Conservation (phyloP, 768 basidiomycete genomes). For the Lyophyllum semitale region DNA sequence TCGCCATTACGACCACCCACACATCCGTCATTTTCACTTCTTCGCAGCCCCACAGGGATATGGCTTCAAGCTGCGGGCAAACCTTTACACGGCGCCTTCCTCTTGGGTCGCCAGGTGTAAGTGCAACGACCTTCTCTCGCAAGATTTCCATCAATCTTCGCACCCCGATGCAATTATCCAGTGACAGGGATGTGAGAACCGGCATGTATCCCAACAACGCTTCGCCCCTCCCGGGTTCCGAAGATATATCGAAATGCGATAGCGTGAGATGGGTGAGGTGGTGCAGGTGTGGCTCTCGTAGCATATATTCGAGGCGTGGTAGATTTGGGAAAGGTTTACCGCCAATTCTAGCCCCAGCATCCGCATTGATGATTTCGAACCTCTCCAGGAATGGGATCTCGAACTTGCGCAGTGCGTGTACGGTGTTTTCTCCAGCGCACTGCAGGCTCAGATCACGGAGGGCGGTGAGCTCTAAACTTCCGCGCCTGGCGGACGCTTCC, state of each 20-base stretch:
- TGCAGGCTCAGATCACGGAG: not conserved
- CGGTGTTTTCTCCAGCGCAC: not conserved
- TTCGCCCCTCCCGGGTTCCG: constrained; percentile 35
- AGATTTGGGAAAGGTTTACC: constrained; percentile 30
- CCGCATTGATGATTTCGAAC: constrained; percentile 44
- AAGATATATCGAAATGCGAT: constrained; percentile 43
- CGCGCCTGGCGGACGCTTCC: not conserved
- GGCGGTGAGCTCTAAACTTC: not conserved
- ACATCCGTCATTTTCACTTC: constrained; percentile 41
- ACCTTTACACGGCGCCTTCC: constrained; percentile 40
- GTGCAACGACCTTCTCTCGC: constrained; percentile 34
- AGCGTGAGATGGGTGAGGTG: constrained; percentile 52
- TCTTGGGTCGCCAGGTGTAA: constrained; percentile 10
- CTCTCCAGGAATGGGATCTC: constrained; percentile 38
- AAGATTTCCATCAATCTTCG: constrained; percentile 41
- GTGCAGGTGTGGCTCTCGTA: constrained; percentile 57
- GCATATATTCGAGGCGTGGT: constrained; percentile 52
- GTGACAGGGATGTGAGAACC: constrained; percentile 44
- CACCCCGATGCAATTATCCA: constrained; percentile 48
- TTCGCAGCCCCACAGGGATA: constrained; percentile 52
- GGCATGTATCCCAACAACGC: constrained; percentile 56
- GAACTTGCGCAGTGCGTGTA: not conserved
- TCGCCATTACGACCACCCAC: constrained; percentile 36
- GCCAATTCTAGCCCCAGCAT: constrained; percentile 21
- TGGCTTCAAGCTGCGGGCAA: constrained; percentile 52